phyloP scores from a whole-genome alignment of 768 basidiomycete genomes.

The Rhodotorula paludigena region DNA sequence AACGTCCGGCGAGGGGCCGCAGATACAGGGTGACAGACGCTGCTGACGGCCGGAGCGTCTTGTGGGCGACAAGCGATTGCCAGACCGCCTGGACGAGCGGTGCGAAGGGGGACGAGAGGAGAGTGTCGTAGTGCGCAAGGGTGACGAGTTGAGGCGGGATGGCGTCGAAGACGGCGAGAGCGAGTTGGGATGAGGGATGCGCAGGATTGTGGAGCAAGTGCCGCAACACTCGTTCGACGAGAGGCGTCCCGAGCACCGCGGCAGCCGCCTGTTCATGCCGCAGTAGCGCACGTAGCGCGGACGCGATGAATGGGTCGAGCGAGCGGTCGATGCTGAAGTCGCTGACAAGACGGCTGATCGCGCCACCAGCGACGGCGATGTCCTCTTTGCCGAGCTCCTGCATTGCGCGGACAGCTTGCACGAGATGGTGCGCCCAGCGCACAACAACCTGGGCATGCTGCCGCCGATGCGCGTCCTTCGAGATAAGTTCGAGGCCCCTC shows the following conservation, averaged over 20 bases:
- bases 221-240: neutral
- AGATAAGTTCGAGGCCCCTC: neutral
- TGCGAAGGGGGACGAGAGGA: constrained; percentile 4
- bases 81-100: neutral
- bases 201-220: constrained; percentile 7
- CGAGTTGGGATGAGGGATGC: neutral
- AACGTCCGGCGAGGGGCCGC: no score
- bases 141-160: neutral
- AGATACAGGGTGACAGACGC: no score
- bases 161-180: neutral
- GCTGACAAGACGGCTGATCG: no score
- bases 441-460: neutral
- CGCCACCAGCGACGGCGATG: no score
- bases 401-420: neutral
- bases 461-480: neutral
- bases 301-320: neutral
- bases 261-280: neutral
- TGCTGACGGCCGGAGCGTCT: neutral
- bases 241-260: neutral
- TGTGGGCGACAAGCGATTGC: neutral
- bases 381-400: no score
- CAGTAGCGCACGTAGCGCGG: neutral
- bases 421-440: neutral
- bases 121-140: neutral
- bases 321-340: neutral